A percentile compares a stretch with the other conserved stretches of the same genome.
These are phyloP conservation scores for Talaromyces sp. DNA, from an alignment of 2,329 filamentous ascomycete genomes.

Conservation along the genomic window DNA sequence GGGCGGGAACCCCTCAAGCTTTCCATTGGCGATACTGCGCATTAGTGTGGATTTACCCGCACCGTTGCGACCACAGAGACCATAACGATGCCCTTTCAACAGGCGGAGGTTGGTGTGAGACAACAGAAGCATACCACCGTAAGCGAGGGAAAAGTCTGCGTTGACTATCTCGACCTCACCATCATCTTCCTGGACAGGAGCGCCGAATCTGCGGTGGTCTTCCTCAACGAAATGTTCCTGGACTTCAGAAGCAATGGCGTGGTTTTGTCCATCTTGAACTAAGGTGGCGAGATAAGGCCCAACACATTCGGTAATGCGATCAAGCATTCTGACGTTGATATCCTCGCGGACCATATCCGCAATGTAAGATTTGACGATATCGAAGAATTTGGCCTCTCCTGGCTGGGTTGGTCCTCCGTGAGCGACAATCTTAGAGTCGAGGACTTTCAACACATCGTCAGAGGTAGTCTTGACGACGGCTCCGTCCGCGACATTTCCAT, in stretches of 20 bases:
- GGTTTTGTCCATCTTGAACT: constrained; percentile 60
- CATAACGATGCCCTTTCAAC: constrained; percentile 94
- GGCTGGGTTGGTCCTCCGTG: constrained; percentile 62
- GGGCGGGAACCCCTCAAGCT: constrained; percentile 92
- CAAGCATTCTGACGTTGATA: constrained; percentile 75
- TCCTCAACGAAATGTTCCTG: constrained; percentile 76
- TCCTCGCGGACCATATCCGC: constrained; percentile 82
- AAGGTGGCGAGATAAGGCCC: constrained; percentile 73
- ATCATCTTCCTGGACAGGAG: constrained; percentile 80
- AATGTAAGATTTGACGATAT: constrained; percentile 69
- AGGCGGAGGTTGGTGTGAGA: constrained; percentile 94
- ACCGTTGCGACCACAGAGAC: constrained; percentile 94
- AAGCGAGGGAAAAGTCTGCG: constrained; percentile 93
- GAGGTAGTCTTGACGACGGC: constrained; percentile 60
- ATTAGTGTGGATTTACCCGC: constrained; percentile 99
- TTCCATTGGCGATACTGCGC: constrained; percentile 91
- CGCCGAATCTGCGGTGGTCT: constrained; percentile 81
- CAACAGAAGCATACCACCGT: constrained; percentile 93
- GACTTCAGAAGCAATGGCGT: constrained; percentile 68
- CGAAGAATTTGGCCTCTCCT: constrained; percentile 62
- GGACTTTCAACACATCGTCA: constrained; percentile 69
- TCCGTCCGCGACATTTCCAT: constrained; percentile 46
- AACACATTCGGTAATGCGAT: constrained; percentile 67
- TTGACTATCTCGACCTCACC: constrained; percentile 97
- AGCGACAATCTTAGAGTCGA: constrained; percentile 74